Evolutionary conservation across 2,329 filamentous ascomycete genomes (phyloP).

Genomic region (Fusarium irregulare): DNA sequence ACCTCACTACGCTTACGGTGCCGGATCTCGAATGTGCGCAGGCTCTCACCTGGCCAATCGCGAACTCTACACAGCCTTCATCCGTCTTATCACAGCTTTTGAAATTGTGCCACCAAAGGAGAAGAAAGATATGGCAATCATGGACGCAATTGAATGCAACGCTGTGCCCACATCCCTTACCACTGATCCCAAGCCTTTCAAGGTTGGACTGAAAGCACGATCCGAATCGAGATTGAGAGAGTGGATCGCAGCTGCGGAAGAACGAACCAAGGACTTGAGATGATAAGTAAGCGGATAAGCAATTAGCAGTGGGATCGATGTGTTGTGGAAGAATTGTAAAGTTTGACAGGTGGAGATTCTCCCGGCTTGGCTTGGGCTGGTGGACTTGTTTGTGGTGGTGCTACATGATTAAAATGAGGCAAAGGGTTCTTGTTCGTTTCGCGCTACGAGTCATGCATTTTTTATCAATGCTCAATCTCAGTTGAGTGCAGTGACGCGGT

Average conservation of each 20-base stretch:
- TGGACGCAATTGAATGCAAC: conserved; percentile 69
- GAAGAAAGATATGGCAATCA: conserved; percentile 60
- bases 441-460: conserved; percentile 11
- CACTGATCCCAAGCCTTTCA: conserved; percentile 72
- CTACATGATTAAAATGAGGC: conserved; percentile 18
- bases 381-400: neutral
- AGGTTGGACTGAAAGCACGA: conserved; percentile 56
- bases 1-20: conserved; percentile 71
- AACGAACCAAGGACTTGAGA: conserved; percentile 58
- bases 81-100: conserved; percentile 69
- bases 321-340: conserved; percentile 17
- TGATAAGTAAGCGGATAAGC: conserved; percentile 6
- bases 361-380: neutral
- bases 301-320: conserved; percentile 10
- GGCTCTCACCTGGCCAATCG: conserved; percentile 72
- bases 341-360: conserved; percentile 21
- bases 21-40: conserved; percentile 72
- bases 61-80: conserved; percentile 70
- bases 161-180: conserved; percentile 67
- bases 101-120: conserved; percentile 62
- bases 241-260: conserved; percentile 66
- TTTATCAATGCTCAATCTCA: conserved; percentile 2
- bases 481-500: conserved; percentile 10
- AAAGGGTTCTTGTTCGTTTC: conserved; percentile 12
- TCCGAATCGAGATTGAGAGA: conserved; percentile 57